Evolutionary conservation across 2,329 filamentous ascomycete species (phyloP).

Genomic region (Periconia sp.): DNA sequence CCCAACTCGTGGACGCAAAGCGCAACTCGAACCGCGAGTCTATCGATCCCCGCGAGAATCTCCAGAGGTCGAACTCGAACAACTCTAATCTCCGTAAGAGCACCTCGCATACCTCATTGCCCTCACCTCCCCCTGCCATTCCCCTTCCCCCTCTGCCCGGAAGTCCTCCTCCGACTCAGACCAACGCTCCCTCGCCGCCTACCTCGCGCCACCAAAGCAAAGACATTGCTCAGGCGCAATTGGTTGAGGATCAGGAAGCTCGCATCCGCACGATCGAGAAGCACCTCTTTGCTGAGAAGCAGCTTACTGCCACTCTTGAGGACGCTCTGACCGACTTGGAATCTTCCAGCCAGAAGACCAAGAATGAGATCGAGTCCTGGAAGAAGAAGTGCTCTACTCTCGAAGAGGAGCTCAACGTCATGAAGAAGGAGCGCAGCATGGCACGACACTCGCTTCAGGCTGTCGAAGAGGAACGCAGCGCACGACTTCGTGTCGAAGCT

Average conservation of each 20-base stretch:
- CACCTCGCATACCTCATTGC: conserved; percentile 79
- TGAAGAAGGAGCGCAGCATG: conserved; percentile 65
- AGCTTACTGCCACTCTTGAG: conserved; percentile 92
- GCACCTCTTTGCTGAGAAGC: conserved; percentile 93
- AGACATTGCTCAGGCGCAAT: conserved; percentile 76
- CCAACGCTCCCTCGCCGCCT: conserved; percentile 63
- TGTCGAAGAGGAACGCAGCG: conserved; percentile 95
- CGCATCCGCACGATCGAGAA: conserved; percentile 97
- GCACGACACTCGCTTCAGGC: conserved; percentile 77
- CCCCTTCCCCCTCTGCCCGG: conserved; percentile 89
- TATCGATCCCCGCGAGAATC: conserved; percentile 52
- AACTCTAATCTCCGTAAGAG: conserved; percentile 83
- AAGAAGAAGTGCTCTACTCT: conserved; percentile 81
- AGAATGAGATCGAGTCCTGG: conserved; percentile 88
- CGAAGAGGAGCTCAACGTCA: conserved; percentile 72
- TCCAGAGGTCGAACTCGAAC: conserved; percentile 64
- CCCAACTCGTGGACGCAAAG: conserved; percentile 66
- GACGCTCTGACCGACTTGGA: conserved; percentile 95
- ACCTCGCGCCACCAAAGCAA: conserved; percentile 80
- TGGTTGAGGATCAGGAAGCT: conserved; percentile 92
- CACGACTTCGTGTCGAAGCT: conserved; percentile 86
- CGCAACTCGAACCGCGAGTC: conserved; percentile 55
- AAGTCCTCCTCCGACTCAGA: conserved; percentile 50
- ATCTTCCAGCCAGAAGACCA: conserved; percentile 87
- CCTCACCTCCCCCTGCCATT: conserved; percentile 92